phyloP scores from a whole-genome alignment of 257 asterid genomes.

The Hygrophila difformis region DNA sequence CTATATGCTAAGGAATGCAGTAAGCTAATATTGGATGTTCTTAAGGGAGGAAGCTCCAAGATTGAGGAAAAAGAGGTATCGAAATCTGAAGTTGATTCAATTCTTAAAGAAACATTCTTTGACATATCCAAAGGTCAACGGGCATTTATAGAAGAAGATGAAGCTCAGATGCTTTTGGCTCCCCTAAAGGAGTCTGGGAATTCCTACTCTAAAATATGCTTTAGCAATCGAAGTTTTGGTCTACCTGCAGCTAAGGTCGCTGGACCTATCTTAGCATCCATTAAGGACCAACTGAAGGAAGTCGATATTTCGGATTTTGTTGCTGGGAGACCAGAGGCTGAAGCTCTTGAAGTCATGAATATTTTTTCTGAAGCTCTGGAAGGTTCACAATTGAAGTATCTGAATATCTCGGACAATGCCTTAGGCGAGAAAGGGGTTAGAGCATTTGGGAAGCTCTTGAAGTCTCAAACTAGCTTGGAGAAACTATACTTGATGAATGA shows the following conservation, averaged over 20 bases:
- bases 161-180: constrained; percentile 56
- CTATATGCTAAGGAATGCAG: constrained; percentile 92
- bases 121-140: constrained; percentile 83
- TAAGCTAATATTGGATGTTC: constrained; percentile 65
- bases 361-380: constrained; percentile 81
- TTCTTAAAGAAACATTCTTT: constrained; percentile 31
- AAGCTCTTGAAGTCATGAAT: constrained; percentile 89
- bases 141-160: constrained; percentile 72
- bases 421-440: constrained; percentile 90
- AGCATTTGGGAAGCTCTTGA: constrained; percentile 72
- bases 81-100: constrained; percentile 15
- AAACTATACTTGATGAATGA: constrained; percentile 73
- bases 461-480: constrained; percentile 66
- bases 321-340: constrained; percentile 88
- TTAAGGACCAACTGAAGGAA: constrained; percentile 72
- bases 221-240: constrained; percentile 91
- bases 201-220: constrained; percentile 62
- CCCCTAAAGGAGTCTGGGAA: constrained; percentile 70
- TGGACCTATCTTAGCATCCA: constrained; percentile 62
- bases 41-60: constrained; percentile 37
- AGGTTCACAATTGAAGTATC: constrained; percentile 55
- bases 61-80: not conserved
- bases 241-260: constrained; percentile 70
- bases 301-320: constrained; percentile 90
- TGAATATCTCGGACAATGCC: constrained; percentile 87